Base-by-base conservation (phyloP, 1,139 yeast genomes). In the Hemisphaericaspora subhashii region DNA sequence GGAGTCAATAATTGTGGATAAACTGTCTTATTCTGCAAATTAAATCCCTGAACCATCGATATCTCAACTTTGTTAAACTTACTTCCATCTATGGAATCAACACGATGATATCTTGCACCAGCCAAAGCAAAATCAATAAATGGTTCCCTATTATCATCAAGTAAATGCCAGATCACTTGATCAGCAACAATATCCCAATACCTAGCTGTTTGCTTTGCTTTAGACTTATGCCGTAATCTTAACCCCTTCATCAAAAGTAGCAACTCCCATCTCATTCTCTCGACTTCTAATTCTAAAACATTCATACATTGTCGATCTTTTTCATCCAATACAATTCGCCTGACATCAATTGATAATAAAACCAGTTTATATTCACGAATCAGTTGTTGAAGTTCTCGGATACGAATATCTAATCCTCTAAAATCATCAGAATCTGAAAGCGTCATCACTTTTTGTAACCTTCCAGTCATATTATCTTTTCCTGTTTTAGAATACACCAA, bases 1-100 rank as follows among this genome's bases (percentile, higher is more conserved):
- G 92, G 90, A 0, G 83, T 67, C 24, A 90, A 62, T 29, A 92
- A 62, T 45, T 86, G 89, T 0, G 95, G 92, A 53, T 83, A 86
- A 1, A 72, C 57, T 0, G 87, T 77, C 20, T 74, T 63, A n/a
- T 68, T 64, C 37, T 78, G 79, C 43, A 86, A 62, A 52, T 87
- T 87, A 51, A 83, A 74, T 0, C 88, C 90, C 53, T 84, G 88
- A 46, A 89, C 63, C 54, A 90, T 74, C 12, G 70, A 66, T 3
- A 88, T 64, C 21, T 72, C 71, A 46, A 86, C 80, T 27, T 72
- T 62, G 46, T 86, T 84, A 31, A 79, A 73, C 18, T 86, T 83
- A 2, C 78, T 65, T 1, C 80, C 81, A 47, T 67, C 77, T 15
- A 68, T 60, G 3, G 72, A 58, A 48, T 83, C 88, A 0, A 79